Evolutionary conservation across 345 rosid species (phyloP), one percentile per base, ranked within the genome.

Genomic region (Aquilaria sinensis): DNA sequence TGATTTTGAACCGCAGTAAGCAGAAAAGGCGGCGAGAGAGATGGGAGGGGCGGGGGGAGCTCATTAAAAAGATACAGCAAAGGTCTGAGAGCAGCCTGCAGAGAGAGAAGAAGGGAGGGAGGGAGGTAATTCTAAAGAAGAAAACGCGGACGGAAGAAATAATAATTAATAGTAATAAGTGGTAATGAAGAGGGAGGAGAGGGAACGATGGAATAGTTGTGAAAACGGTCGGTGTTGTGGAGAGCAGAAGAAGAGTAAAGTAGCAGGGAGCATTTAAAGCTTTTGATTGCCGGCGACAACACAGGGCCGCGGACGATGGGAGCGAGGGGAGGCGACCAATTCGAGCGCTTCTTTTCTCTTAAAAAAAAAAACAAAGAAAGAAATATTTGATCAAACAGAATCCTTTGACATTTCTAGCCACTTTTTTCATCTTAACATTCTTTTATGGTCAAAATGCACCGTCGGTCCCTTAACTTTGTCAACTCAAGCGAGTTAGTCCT

Each of bases 211-310:
- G 57, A 37, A 47, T 31, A 51, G 63, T 57, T 47, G 43, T 12
- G 33, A 15, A 31, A 34, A 14, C 31, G 34, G 6, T 12, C 12
- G 37, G 56, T n/a, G 43, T 9, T 5, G 43, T 37, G 43, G 47
- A 62, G 29, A n/a, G 30, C 43, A 56, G 62, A 70, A 34, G 57
- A 51, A 52, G 56, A 67, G 68, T 46, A 66, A 72, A 66, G 75
- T 15, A 37, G 43, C 7, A 49, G 61, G 29, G 5, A 67, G 76
- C 69, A 72, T 63, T 67, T 48, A 67, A 63, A 63, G 68, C 61
- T 56, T 16, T 64, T n/a, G 56, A 58, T 37, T 37, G 8, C 43
- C 62, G 58, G 47, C 71, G 45, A 57, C 52, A 57, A 47, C 67
- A 61, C 67, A 61, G 59, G 29, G 47, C 31, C 43, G 43, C 43